Evolutionary conservation across 2,329 filamentous ascomycete species (phyloP).

Genomic region (Colletotrichum sp.): DNA sequence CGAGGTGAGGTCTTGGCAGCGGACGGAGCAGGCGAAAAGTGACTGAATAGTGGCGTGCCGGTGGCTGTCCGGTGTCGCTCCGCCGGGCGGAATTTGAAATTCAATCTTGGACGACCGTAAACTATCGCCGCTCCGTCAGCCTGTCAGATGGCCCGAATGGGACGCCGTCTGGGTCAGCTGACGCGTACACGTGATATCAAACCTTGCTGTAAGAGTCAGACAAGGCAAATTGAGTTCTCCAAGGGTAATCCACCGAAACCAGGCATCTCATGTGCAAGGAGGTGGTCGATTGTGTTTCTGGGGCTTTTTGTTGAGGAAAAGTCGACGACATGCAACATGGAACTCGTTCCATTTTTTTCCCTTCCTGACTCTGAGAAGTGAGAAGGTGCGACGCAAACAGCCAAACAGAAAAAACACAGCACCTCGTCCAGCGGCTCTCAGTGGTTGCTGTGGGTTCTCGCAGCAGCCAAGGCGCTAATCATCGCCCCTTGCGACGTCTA

Average conservation of each 20-base stretch:
- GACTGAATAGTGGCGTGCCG: conserved; percentile 10
- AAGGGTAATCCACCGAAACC: not conserved
- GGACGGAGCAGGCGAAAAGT: conserved; percentile 1
- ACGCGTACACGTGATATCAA: conserved; percentile 19
- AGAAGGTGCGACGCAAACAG: conserved; percentile 6
- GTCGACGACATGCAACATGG: not conserved
- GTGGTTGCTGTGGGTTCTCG: not conserved
- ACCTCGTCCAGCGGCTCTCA: conserved; percentile 1
- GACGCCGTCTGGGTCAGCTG: conserved; percentile 3
- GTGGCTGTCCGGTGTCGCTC: conserved; percentile 10
- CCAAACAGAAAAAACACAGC: not conserved
- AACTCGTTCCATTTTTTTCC: not conserved
- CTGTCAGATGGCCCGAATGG: not conserved
- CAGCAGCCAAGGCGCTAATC: conserved; percentile 13
- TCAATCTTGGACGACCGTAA: not conserved
- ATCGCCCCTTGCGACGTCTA: not conserved
- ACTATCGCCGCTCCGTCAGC: not conserved
- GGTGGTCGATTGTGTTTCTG: not conserved
- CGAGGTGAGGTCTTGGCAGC: not conserved
- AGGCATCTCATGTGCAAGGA: not conserved
- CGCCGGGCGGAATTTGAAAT: conserved; percentile 11
- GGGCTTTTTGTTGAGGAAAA: conserved; percentile 11
- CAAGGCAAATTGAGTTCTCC: not conserved
- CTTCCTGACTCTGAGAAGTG: not conserved
- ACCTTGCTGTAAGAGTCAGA: not conserved